These are phyloP conservation scores for Mrakiaceae sp. DNA, from an alignment of 1,284 basidiomycete species.

Conservation along the genomic window DNA sequence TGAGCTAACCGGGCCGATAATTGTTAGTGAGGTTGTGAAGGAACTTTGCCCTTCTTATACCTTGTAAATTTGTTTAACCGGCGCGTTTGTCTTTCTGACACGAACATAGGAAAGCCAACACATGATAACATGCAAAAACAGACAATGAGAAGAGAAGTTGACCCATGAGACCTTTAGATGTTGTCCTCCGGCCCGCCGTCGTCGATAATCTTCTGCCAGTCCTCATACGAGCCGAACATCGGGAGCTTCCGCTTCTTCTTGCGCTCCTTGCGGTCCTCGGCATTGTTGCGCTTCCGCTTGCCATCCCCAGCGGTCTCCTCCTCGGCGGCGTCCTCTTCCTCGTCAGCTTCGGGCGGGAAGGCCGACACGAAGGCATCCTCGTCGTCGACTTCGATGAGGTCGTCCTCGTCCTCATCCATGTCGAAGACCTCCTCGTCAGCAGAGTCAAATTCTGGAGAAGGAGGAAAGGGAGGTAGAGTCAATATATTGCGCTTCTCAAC, in stretches of 20 bases:
- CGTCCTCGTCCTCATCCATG: constrained; percentile 29
- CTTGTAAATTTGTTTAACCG: too few species aligned
- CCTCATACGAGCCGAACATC: constrained; percentile 88
- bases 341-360: constrained; percentile 28
- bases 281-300: constrained; percentile 45
- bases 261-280: constrained; percentile 37
- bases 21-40: too few species aligned
- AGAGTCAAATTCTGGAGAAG: constrained; percentile 26
- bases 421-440: constrained; percentile 37
- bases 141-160: background rate
- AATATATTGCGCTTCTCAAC: too few species aligned
- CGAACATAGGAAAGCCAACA: too few species aligned
- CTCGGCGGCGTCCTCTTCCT: constrained; percentile 35
- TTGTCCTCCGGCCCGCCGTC: constrained; percentile 60
- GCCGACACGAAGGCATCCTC: constrained; percentile 14
- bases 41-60: too few species aligned
- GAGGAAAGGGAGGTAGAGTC: background rate
- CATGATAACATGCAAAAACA: background rate
- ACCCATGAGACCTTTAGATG: constrained; percentile 34
- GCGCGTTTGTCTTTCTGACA: too few species aligned
- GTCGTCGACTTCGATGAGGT: constrained; percentile 27
- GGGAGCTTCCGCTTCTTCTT: constrained; percentile 62
- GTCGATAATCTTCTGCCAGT: constrained; percentile 88
- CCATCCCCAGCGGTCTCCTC: constrained; percentile 41
- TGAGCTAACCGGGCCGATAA: too few species aligned